phyloP scores from a whole-genome alignment of 2,329 filamentous ascomycete genomes.

The Helicocarpus griseus region DNA sequence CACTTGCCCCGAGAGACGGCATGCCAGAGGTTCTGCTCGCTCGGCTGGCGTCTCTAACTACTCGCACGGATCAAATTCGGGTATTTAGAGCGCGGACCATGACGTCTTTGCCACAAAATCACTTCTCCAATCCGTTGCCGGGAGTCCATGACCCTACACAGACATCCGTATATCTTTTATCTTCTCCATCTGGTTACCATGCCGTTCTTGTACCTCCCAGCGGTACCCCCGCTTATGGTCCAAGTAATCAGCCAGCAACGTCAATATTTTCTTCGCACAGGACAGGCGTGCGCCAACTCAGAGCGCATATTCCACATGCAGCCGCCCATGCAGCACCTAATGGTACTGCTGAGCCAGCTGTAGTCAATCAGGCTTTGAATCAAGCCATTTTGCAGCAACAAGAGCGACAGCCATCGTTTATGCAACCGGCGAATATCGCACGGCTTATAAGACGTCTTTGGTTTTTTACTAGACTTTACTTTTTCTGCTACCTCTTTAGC shows the following conservation, averaged over 20 bases:
- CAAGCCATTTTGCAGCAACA: conserved; percentile 1
- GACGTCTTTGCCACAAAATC: conserved; percentile 12
- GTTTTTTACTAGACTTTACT: conserved; percentile 49
- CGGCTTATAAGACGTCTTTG: conserved; percentile 37
- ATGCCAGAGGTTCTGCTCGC: conserved; percentile 20
- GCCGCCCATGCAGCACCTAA: not conserved
- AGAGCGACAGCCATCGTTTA: not conserved
- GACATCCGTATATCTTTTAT: conserved; percentile 33
- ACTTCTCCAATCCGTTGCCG: conserved; percentile 5
- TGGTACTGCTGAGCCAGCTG: not conserved
- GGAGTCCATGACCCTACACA: conserved; percentile 7
- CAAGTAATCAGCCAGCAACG: not conserved
- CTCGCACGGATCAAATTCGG: conserved; percentile 24
- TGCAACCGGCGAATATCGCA: conserved; percentile 2
- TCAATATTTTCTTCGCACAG: not conserved
- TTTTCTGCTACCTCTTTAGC: conserved; percentile 51
- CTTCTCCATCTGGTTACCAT: conserved; percentile 36
- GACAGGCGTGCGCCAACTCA: not conserved
- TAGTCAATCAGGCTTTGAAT: not conserved
- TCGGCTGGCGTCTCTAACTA: conserved; percentile 22
- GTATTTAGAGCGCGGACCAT: conserved; percentile 12
- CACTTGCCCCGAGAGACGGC: conserved; percentile 16
- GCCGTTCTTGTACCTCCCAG: conserved; percentile 34
- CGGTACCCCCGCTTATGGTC: conserved; percentile 15
- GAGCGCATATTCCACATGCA: not conserved